Conservation (phyloP, 371 early-diverging fungal genomes). For the Lichtheimia hyalospora region DNA sequence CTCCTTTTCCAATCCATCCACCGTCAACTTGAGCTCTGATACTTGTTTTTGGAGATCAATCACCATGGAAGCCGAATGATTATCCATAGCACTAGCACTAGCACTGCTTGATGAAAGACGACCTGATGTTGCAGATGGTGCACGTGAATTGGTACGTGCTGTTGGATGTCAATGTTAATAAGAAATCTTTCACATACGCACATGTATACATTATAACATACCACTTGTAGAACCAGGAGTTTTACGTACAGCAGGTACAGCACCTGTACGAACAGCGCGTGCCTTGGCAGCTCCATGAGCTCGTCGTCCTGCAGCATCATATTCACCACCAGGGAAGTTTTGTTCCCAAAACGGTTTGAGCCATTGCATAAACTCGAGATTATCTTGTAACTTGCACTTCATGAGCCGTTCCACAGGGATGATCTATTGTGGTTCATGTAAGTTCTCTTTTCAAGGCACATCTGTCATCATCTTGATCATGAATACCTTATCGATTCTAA, state of each 20-base stretch:
- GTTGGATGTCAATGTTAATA: not conserved
- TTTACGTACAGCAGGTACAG: constrained; percentile 8
- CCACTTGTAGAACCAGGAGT: constrained; percentile 1
- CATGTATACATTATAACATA: no score
- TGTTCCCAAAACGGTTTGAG: constrained; percentile 86
- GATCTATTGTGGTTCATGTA: constrained; percentile 30
- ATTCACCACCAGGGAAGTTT: constrained; percentile 76
- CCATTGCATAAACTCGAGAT: constrained; percentile 96
- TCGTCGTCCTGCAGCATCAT: constrained; percentile 80
- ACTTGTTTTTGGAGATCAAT: constrained; percentile 73
- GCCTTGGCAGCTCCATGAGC: constrained; percentile 41
- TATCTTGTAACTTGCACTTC: constrained; percentile 95
- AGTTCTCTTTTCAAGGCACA: not conserved
- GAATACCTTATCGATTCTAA: constrained; percentile 23
- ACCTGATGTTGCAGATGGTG: constrained; percentile 17
- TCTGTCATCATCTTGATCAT: not conserved
- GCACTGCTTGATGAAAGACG: constrained; percentile 29
- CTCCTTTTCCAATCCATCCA: constrained; percentile 92
- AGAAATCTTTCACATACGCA: no score
- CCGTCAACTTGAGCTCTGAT: constrained; percentile 75
- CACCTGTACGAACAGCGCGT: constrained; percentile 12
- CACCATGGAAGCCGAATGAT: constrained; percentile 51
- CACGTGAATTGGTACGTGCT: constrained; percentile 32
- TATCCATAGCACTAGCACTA: constrained; percentile 28
- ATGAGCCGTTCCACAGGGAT: constrained; percentile 84